Conservation (phyloP, 2,329 filamentous ascomycete genomes). For the Tolypocladium amazonense region DNA sequence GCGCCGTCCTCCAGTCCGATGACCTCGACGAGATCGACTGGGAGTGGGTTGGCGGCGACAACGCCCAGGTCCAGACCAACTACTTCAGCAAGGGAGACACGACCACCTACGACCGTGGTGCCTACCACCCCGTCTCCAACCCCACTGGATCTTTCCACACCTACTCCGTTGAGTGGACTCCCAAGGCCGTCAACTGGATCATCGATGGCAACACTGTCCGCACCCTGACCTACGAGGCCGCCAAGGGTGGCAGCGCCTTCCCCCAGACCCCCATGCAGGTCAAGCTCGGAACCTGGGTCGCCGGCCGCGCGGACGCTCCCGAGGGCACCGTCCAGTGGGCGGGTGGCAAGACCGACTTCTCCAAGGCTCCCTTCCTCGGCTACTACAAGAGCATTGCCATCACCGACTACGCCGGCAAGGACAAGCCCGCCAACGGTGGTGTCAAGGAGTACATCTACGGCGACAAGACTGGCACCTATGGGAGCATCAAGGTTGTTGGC, state of each 20-base stretch:
- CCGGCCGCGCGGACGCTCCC: conserved; percentile 44
- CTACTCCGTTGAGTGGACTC: conserved; percentile 60
- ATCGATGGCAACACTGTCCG: conserved; percentile 53
- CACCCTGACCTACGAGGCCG: conserved; percentile 48
- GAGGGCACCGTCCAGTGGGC: conserved; percentile 64
- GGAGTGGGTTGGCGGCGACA: conserved; percentile 77
- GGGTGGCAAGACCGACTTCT: conserved; percentile 48
- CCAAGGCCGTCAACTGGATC: conserved; percentile 51
- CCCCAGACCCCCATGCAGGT: conserved; percentile 67
- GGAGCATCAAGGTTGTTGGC: conserved; percentile 40
- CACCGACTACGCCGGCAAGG: conserved; percentile 42
- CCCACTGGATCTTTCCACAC: conserved; percentile 45
- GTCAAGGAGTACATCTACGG: conserved; percentile 42
- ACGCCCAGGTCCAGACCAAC: conserved; percentile 67
- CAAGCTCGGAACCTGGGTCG: conserved; percentile 59
- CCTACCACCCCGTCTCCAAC: conserved; percentile 45
- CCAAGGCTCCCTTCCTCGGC: conserved; percentile 39
- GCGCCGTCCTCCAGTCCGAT: conserved; percentile 80
- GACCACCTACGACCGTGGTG: conserved; percentile 59
- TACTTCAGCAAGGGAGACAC: conserved; percentile 71
- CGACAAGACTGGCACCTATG: conserved; percentile 36
- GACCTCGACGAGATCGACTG: conserved; percentile 83
- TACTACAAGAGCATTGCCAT: conserved; percentile 48
- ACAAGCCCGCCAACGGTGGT: conserved; percentile 22
- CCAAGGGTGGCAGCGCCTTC: conserved; percentile 46